Evolutionary conservation across 148 eudicot species (phyloP).

Genomic region (Arbutus unedo): DNA sequence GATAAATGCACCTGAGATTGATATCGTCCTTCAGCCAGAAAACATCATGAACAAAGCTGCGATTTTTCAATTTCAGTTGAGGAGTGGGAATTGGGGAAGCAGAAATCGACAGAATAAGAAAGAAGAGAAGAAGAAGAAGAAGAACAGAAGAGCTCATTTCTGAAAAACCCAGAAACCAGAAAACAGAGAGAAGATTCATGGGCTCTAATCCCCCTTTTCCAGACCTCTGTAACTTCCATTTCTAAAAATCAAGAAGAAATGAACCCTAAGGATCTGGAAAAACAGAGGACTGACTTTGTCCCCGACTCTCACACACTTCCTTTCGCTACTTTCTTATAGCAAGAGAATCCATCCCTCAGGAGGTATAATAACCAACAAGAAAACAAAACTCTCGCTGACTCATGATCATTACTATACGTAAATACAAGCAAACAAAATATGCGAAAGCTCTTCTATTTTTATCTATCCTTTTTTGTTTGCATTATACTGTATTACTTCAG

Average conservation of each 20-base stretch:
- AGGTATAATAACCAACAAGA: constrained; percentile 5
- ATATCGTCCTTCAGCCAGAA: background rate
- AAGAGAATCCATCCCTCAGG: background rate
- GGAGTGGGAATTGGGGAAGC: background rate
- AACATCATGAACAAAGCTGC: constrained; percentile 1
- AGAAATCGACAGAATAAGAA: background rate
- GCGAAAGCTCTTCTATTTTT: background rate
- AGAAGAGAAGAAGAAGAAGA: background rate
- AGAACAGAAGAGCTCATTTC: background rate
- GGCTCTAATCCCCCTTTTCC: background rate
- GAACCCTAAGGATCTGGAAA: background rate
- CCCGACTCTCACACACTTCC: constrained; percentile 18
- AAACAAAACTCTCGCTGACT: constrained; percentile 17
- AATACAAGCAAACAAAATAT: constrained; percentile 1
- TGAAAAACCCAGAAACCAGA: constrained; percentile 14
- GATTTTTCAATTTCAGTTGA: background rate
- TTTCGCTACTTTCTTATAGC: background rate
- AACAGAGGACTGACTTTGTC: constrained; percentile 7
- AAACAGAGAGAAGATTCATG: constrained; percentile 3
- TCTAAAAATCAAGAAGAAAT: background rate
- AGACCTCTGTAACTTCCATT: constrained; percentile 24
- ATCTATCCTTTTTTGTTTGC: constrained; percentile 2
- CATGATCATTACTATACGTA: constrained; percentile 17
- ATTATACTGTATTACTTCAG: constrained; percentile 13
- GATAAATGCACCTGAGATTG: constrained; percentile 8